Evolutionary conservation across 768 basidiomycete species (phyloP).

Genomic region (Leccinum uliginosum): DNA sequence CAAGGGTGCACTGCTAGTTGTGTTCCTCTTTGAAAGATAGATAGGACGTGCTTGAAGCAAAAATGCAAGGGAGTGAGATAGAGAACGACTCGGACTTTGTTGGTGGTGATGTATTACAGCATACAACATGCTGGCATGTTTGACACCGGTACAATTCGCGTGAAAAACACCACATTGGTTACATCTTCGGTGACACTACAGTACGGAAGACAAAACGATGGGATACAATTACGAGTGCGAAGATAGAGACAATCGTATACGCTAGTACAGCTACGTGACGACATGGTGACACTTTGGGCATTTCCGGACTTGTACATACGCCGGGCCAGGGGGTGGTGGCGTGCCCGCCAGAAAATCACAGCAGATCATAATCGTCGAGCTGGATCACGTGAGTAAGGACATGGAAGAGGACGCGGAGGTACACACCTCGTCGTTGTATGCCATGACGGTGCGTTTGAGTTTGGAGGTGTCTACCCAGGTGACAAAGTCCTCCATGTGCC

Average conservation of each 20-base stretch:
- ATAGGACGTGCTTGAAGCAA: constrained; percentile 3
- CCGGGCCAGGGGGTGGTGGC: neutral
- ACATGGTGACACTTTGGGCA: neutral
- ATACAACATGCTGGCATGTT: constrained; percentile 9
- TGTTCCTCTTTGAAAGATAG: constrained; percentile 13
- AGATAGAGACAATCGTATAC: neutral
- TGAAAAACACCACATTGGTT: constrained; percentile 18
- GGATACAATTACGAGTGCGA: neutral
- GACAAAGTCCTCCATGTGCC: constrained; percentile 98
- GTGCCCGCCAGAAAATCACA: constrained; percentile 37
- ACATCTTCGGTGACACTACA: neutral
- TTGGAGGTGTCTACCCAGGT: constrained; percentile 99
- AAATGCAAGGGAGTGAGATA: constrained; percentile 2
- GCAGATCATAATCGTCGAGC: constrained; percentile 92
- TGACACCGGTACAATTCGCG: constrained; percentile 18
- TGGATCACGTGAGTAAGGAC: constrained; percentile 31
- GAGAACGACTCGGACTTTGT: constrained; percentile 2
- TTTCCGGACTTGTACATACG: neutral
- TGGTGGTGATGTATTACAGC: constrained; percentile 1
- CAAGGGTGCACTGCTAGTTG: constrained; percentile 13
- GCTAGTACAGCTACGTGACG: neutral
- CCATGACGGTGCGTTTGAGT: constrained; percentile 91
- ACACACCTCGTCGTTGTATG: constrained; percentile 91
- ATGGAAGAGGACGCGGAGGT: neutral
- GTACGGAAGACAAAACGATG: neutral